phyloP scores from a whole-genome alignment of 495 filamentous ascomycete genomes.

The Penicillium chermesinum region DNA sequence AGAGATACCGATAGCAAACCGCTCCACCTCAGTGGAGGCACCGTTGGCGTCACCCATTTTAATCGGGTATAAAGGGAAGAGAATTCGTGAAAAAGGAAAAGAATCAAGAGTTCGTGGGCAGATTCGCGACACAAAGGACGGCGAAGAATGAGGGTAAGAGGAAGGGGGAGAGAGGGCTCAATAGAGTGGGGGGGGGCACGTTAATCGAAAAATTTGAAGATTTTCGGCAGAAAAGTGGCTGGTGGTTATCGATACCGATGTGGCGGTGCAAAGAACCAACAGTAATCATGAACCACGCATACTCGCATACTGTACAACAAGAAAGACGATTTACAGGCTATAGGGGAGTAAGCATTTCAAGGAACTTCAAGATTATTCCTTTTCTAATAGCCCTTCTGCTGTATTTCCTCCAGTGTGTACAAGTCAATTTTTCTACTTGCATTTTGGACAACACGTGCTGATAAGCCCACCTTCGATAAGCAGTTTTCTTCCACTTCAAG shows the following conservation, averaged over 20 bases:
- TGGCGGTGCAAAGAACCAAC: constrained; percentile 20
- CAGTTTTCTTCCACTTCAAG: constrained; percentile 3
- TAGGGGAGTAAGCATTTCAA: too few species aligned
- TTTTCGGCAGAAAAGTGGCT: constrained; percentile 32
- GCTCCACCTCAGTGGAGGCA: constrained; percentile 45
- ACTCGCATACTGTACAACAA: too few species aligned
- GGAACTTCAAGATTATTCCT: too few species aligned
- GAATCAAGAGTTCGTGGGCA: neutral
- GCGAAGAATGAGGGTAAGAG: constrained; percentile 10
- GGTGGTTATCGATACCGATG: constrained; percentile 39
- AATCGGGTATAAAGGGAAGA: constrained; percentile 17
- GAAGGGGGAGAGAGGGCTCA: constrained; percentile 15
- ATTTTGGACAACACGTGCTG: constrained; percentile 16
- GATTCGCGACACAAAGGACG: constrained; percentile 16
- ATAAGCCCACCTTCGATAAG: constrained; percentile 11
- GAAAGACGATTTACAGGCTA: too few species aligned
- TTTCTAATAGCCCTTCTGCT: too few species aligned
- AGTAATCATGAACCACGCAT: too few species aligned
- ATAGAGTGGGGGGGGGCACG: constrained; percentile 22
- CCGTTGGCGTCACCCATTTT: constrained; percentile 53
- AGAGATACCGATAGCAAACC: constrained; percentile 86
- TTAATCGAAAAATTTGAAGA: constrained; percentile 26
- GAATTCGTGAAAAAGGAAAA: constrained; percentile 9
- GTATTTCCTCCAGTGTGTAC: too few species aligned
- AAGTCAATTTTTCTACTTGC: too few species aligned